Percentiles rank a stretch among this genome's conserved stretches.
Conservation (phyloP, 371 early-diverging fungal genomes). For the Globomyces sp. region DNA sequence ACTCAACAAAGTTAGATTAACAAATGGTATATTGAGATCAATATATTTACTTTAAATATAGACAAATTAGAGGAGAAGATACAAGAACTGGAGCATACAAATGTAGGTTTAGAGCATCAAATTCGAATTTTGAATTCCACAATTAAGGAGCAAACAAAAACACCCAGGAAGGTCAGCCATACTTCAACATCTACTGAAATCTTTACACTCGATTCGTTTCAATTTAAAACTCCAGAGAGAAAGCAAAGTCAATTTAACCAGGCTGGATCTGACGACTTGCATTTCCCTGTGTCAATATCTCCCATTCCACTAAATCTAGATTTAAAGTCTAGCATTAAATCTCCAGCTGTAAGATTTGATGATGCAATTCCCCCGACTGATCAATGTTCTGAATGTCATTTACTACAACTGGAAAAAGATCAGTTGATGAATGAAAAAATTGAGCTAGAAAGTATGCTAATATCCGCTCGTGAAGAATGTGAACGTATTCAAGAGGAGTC, state of each 20-base stretch:
- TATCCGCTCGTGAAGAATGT: no score
- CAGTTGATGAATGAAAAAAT: no score
- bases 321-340: background rate
- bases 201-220: background rate
- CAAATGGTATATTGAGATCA: background rate
- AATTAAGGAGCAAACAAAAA: no score
- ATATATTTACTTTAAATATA: background rate
- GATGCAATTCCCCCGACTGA: background rate
- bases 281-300: background rate
- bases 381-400: no score
- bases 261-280: background rate
- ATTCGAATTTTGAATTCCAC: background rate
- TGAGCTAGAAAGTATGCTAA: no score
- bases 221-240: background rate
- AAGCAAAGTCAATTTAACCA: background rate
- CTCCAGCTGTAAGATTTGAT: background rate
- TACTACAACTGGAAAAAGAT: no score
- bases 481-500: no score
- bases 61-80: background rate
- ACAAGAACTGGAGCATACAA: background rate
- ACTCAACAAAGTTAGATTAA: background rate
- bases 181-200: background rate
- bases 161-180: no score
- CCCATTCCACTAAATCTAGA: background rate
- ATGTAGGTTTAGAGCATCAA: background rate